phyloP scores from a whole-genome alignment of 805 yeast species.

The Barnettozyma botsteinii region DNA sequence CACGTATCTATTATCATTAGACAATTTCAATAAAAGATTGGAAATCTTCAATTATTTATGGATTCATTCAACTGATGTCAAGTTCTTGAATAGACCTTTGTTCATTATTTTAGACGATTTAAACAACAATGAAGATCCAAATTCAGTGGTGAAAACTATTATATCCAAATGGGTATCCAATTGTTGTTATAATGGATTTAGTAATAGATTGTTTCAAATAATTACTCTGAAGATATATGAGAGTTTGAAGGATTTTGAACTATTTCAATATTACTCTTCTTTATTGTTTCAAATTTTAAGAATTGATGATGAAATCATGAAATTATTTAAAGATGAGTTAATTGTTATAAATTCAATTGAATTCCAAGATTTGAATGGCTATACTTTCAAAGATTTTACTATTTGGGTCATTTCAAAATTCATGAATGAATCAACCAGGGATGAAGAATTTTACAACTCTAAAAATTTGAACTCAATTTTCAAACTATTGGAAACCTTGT shows the following conservation, averaged over 20 bases:
- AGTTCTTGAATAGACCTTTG: slow-evolving; percentile 53
- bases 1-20: slow-evolving; percentile 41
- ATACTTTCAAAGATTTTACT: slow-evolving; percentile 57
- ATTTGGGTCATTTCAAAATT: slow-evolving; percentile 42
- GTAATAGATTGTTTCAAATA: slow-evolving; percentile 55
- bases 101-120: slow-evolving; percentile 64
- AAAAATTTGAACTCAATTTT: slow-evolving; percentile 39
- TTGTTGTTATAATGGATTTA: slow-evolving; percentile 44
- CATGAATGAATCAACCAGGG: slow-evolving; percentile 26
- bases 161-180: slow-evolving; percentile 46
- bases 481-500: slow-evolving; percentile 37
- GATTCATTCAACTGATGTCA: slow-evolving; percentile 59
- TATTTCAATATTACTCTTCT: slow-evolving; percentile 56
- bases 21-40: slow-evolving; percentile 36
- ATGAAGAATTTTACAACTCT: slow-evolving; percentile 27
- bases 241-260: slow-evolving; percentile 53
- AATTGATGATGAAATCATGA: slow-evolving; percentile 40
- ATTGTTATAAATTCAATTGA: slow-evolving; percentile 47
- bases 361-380: slow-evolving; percentile 39
- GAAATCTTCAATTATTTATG: slow-evolving; percentile 62
- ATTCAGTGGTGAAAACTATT: slow-evolving; percentile 28
- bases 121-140: slow-evolving; percentile 27
- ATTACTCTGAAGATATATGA: slow-evolving; percentile 49
- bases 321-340: slow-evolving; percentile 50
- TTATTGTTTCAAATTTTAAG: slow-evolving; percentile 47